Evolutionary conservation across 2,329 filamentous ascomycete genomes (phyloP), one percentile per base, ranked within the genome.

Genomic region (Diplodia corticola): DNA sequence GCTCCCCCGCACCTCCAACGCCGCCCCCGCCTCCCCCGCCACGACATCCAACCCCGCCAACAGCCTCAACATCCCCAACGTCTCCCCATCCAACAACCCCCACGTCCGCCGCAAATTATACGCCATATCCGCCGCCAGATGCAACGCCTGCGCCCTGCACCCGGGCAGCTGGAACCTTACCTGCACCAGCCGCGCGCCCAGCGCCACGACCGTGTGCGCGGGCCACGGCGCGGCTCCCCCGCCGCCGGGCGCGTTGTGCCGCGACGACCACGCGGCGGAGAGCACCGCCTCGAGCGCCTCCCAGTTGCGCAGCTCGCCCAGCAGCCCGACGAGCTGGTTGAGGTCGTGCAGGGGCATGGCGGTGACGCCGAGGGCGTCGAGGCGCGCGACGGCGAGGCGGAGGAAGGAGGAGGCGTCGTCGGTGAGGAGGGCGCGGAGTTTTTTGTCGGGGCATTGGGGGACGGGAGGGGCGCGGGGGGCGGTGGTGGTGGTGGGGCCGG

Each of bases 71-170:
- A 82, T 81, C 61, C 84, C 80, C 61, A 84, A 71, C 0, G 83
- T 84, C 24, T 80, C 75, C 0, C 77, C 76, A 40, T 84, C 79
- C 5, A 78, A 77, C 33, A 79, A 77, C 4, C 83, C 84, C 73
- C 83, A 82, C 5, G 83, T 82, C 17, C 83, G 82, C 7, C 81
- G 81, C 68, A 85, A 77, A 70, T 85, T 86, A 76, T 86, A 85
- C 40, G 81, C 82, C 63, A 86, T 84, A 70, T 84, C 82, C 69
- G 83, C 83, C 71, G 80, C 81, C 1, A 86, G 80, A 17, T 72
- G 74, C 53, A 76, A 72, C 3, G 73, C 73, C 48, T 75, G 74
- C 67, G 80, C 74, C 50, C 80, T 78, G 50, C 80, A 75, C 4
- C 30, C 53, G 12, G 30, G 79, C 51, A 57, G 53, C 28, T 82